A percentile compares a stretch with the other conserved stretches of the same genome.
Evolutionary conservation across 2,329 filamentous ascomycete species (phyloP).

Genomic region (Monosporascus sp.): DNA sequence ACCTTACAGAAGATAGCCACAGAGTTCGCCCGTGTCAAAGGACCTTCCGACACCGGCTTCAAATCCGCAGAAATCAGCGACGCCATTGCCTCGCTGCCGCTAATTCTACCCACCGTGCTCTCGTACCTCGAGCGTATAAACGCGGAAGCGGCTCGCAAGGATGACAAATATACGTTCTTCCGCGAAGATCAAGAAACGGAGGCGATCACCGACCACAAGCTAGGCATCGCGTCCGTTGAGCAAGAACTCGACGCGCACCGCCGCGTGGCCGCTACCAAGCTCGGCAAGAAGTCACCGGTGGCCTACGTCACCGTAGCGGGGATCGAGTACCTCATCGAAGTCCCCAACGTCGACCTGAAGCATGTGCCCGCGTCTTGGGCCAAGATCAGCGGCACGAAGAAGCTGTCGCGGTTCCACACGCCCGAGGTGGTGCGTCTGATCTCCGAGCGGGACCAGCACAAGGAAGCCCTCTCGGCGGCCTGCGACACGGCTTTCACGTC

Average conservation of each 20-base stretch:
- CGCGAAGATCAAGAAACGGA: conserved; percentile 82
- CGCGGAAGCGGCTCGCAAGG: conserved; percentile 69
- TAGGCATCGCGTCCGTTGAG: conserved; percentile 88
- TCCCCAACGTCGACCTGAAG: conserved; percentile 76
- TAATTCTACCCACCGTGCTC: conserved; percentile 67
- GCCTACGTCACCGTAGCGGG: conserved; percentile 80
- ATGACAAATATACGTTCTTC: conserved; percentile 96
- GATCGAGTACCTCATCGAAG: conserved; percentile 92
- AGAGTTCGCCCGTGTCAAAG: conserved; percentile 66
- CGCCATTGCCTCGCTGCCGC: conserved; percentile 70
- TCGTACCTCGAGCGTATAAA: conserved; percentile 82
- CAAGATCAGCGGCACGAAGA: conserved; percentile 93
- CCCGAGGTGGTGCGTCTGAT: conserved; percentile 81
- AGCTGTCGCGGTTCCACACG: conserved; percentile 86
- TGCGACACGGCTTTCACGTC: conserved; percentile 77
- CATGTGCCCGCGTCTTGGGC: conserved; percentile 89
- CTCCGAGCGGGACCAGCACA: conserved; percentile 87
- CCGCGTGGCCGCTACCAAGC: conserved; percentile 60
- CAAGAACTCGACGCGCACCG: conserved; percentile 80
- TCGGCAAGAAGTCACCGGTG: conserved; percentile 65
- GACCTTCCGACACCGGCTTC: conserved; percentile 65
- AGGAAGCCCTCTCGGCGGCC: conserved; percentile 84
- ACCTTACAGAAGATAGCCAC: conserved; percentile 75
- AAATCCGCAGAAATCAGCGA: conserved; percentile 62
- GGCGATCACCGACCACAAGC: conserved; percentile 79